Base-by-base conservation (phyloP, 2,329 filamentous ascomycete species). In the Pseudofabraea citricarpa region DNA sequence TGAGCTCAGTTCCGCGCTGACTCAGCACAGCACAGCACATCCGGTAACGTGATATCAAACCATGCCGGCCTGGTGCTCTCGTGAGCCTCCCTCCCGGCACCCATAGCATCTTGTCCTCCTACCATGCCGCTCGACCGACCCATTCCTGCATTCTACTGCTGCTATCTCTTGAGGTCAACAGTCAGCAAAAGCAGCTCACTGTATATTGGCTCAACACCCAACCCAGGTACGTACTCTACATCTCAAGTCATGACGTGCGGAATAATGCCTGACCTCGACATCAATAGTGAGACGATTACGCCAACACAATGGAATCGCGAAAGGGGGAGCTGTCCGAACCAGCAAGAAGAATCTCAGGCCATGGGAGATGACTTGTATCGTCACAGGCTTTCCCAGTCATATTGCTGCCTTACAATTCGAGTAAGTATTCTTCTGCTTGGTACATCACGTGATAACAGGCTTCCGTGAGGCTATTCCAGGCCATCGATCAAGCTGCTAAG, bases 321-420 rank as follows among this genome's bases (percentile, higher is more conserved):
- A 81, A 59, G 93, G 93, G 40, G 93, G 93, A 26, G 93, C 93
- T 22, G 79, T 73, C 22, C 77, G 83, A 36, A 98, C 93, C 0
- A 78, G 84, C 9, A 75, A 78, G 41, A 65, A 70, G 36, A 80
- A 66, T 4, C 66, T 90, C 48, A 77, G 88, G 32, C 93, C 93
- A 0, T 97, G 93, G 90, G 87, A 95, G 60, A 94, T 95, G 85
- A 78, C 87, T 2, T 82, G 81, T 31, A 72, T 96, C 5, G 85
- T 97, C 2, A 86, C 87, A 6, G 91, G 91, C 0, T 98, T 98
- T 52, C 89, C 87, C 0, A 91, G 86, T 53, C 84, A 84, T 57
- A 80, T 91, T 26, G 89, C 87, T 0, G 93, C 93, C 1, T 68
- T 98, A 50, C 91, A 97, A 59, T 97, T 98, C 60, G 91, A 97